Evolutionary conservation across 2,329 filamentous ascomycete genomes (phyloP).

Genomic region (Colletotrichum tamarilloi): DNA sequence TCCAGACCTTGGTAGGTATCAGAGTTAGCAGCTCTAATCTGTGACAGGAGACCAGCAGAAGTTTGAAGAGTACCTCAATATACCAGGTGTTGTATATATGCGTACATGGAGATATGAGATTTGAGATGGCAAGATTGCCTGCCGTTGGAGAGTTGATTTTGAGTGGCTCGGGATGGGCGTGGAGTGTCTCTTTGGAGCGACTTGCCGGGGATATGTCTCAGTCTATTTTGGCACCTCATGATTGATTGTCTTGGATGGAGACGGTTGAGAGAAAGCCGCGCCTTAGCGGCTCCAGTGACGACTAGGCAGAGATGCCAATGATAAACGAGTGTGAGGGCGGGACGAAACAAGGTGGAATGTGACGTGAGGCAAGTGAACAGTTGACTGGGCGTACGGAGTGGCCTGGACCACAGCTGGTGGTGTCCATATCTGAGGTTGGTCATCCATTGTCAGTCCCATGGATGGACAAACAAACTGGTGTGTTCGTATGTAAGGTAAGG

Average conservation of each 20-base stretch:
- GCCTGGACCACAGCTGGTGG: neutral
- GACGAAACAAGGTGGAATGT: constrained; percentile 18
- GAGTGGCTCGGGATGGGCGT: neutral
- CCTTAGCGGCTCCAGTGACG: constrained; percentile 9
- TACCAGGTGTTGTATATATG: too few species aligned
- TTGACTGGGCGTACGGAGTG: constrained; percentile 5
- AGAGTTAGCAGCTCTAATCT: neutral
- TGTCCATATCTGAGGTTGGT: neutral
- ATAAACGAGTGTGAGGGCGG: neutral
- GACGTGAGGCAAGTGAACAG: constrained; percentile 18
- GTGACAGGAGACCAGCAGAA: neutral
- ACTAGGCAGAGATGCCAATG: neutral
- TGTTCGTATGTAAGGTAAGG: neutral
- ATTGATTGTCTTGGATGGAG: neutral
- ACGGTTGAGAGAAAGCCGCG: constrained; percentile 1
- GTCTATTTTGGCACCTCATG: constrained; percentile 11
- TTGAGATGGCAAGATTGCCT: constrained; percentile 1
- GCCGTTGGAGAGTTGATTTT: neutral
- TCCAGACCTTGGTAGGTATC: neutral
- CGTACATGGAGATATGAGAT: neutral
- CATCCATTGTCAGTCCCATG: neutral
- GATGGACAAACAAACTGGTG: neutral
- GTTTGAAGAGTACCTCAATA: too few species aligned
- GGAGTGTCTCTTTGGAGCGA: constrained; percentile 2
- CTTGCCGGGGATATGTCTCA: constrained; percentile 24